Conservation (phyloP, 2,329 filamentous ascomycete species). For the Botrytis hyacinthi region DNA sequence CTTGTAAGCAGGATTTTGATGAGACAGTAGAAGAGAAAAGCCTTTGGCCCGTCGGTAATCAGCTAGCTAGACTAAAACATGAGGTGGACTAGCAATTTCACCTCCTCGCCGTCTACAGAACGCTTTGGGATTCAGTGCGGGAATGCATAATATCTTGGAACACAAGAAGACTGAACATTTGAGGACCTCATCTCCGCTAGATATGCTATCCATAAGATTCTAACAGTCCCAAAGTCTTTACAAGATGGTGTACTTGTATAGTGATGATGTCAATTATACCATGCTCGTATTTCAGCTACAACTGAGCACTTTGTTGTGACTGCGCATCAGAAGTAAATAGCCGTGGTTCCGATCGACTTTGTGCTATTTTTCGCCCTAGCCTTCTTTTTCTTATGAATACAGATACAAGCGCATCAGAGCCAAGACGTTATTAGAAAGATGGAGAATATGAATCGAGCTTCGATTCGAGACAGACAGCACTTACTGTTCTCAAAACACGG, state of each 20-base stretch:
- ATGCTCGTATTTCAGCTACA: not conserved
- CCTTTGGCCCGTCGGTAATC: not conserved
- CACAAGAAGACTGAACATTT: not conserved
- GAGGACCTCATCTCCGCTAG: not conserved
- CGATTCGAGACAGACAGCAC: not conserved
- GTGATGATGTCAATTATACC: not conserved
- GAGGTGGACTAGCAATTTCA: not conserved
- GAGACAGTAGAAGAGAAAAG: not conserved
- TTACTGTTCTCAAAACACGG: not conserved
- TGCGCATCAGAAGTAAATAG: not conserved
- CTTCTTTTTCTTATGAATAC: not conserved
- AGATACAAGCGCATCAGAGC: not conserved
- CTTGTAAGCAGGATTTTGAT: too few relatives aligned
- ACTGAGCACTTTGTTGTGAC: not conserved
- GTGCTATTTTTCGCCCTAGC: not conserved
- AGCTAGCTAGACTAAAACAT: not conserved
- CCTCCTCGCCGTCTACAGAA: not conserved
- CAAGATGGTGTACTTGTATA: not conserved
- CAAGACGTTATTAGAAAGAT: not conserved
- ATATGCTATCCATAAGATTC: not conserved
- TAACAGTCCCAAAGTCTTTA: not conserved
- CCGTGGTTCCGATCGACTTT: not conserved
- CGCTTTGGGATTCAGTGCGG: not conserved
- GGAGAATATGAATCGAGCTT: not conserved
- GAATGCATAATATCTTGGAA: not conserved